phyloP scores from a whole-genome alignment of 2,329 filamentous ascomycete genomes.

The Diplodia sapinea region DNA sequence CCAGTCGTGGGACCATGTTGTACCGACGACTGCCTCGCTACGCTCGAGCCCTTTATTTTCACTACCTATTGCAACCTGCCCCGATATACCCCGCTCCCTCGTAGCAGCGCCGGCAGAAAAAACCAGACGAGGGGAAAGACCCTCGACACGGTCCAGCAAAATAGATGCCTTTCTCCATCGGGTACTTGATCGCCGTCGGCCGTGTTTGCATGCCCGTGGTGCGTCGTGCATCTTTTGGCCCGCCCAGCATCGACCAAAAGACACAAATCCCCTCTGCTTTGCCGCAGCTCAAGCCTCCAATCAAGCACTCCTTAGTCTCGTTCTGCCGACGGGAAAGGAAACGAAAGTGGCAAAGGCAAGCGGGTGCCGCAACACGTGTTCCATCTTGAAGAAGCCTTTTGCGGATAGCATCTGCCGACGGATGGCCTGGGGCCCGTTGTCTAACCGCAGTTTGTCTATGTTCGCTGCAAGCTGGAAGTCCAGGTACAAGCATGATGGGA shows the following conservation, averaged over 20 bases:
- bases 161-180: not conserved
- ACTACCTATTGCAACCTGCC: not conserved
- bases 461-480: not conserved
- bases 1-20: conserved; percentile 1
- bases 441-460: no score
- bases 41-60: not conserved
- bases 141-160: not conserved
- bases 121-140: not conserved
- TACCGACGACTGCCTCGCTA: not conserved
- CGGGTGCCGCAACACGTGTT: no score
- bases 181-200: not conserved
- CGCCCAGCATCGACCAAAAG: not conserved
- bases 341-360: no score
- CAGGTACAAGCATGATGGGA: no score
- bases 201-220: not conserved
- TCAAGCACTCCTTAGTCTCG: no score
- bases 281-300: no score
- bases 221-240: not conserved
- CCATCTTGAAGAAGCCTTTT: no score
- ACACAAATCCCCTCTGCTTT: no score
- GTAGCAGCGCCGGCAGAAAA: not conserved
- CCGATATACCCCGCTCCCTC: conserved; percentile 9
- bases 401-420: no score
- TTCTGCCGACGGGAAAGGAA: no score
- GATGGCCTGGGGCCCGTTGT: no score